Evolutionary conservation across 345 rosid genomes (phyloP), one percentile per base, ranked within the genome.

Genomic region (Brassica nigra): DNA sequence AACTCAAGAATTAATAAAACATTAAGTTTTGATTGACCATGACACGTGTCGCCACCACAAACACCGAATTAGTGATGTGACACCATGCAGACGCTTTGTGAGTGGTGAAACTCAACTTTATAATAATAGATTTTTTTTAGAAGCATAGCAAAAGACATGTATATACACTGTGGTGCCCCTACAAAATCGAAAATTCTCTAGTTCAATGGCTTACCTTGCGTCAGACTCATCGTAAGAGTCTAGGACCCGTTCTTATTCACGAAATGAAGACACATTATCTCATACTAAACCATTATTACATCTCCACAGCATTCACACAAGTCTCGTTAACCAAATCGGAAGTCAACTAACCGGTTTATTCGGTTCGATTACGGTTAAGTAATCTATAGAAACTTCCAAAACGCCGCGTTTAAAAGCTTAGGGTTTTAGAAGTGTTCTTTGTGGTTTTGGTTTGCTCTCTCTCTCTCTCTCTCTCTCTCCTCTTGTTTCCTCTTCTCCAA

Each of bases 401-500:
- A 70, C 68, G 71, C 55, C 14, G 76, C 55, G 76, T 74, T 20
- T 1, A 52, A 47, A 5, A 5, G 14, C 3, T 18, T 52, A 71
- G 80, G 77, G 64, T 66, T 76, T 68, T 10, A 31, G 2, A 67
- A 68, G 76, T 80, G 78, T 29, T 39, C 31, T 73, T 14, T 34
- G 78, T 74, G 83, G 78, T 15, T 55, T 61, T 55, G 28, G 68
- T 63, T 70, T 70, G 69, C 80, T 74, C 76, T 70, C 18, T 49
- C 76, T 36, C 42, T 36, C 37, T 37, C 49, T 9, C 47, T 15
- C 47, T 55, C 28, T 57, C 62, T 9, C 62, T 4, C 28, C 68
- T 39, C 47, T 73, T n/a, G 36, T 39, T 29, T 59, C 77, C 83
- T 76, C 76, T 65, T 76, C 77, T 49, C 84, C 84, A 71, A 81